These are phyloP conservation scores for Ramularia endophylla DNA, from an alignment of 2,329 filamentous ascomycete species.

Conservation along the genomic window DNA sequence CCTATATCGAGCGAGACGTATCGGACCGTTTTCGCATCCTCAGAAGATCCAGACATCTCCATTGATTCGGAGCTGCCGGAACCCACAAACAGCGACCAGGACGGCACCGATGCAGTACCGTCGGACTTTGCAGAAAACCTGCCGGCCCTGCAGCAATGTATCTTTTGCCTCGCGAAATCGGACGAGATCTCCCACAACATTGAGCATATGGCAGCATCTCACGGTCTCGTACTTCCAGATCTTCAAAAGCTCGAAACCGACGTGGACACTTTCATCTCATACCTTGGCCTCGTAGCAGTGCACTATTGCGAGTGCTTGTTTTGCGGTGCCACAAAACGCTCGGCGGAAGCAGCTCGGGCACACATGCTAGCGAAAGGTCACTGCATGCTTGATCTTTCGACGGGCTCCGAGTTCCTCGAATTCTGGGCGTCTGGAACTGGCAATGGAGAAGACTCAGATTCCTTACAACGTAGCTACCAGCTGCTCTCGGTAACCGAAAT, in stretches of 20 bases:
- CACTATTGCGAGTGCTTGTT: constrained; percentile 47
- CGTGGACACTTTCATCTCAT: constrained; percentile 42
- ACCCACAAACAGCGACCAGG: background rate
- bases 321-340: constrained; percentile 42
- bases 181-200: constrained; percentile 35
- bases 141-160: constrained; percentile 6
- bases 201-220: constrained; percentile 43
- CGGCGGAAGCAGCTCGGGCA: constrained; percentile 43
- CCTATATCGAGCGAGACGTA: constrained; percentile 6
- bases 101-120: background rate
- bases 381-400: constrained; percentile 30
- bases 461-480: background rate
- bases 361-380: constrained; percentile 49
- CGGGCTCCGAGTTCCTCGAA: constrained; percentile 13
- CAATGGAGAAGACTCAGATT: background rate
- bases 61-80: too few relatives aligned
- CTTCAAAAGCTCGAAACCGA: constrained; percentile 33
- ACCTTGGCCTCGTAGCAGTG: constrained; percentile 45
- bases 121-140: background rate
- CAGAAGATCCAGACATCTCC: background rate
- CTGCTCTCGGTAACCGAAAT: constrained; percentile 6
- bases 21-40: background rate
- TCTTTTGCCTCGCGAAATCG: constrained; percentile 36
- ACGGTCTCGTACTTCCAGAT: background rate
- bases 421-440: constrained; percentile 9